Conservation (phyloP, 78 protist genomes). For the Anaeramoeba flamelloides region DNA sequence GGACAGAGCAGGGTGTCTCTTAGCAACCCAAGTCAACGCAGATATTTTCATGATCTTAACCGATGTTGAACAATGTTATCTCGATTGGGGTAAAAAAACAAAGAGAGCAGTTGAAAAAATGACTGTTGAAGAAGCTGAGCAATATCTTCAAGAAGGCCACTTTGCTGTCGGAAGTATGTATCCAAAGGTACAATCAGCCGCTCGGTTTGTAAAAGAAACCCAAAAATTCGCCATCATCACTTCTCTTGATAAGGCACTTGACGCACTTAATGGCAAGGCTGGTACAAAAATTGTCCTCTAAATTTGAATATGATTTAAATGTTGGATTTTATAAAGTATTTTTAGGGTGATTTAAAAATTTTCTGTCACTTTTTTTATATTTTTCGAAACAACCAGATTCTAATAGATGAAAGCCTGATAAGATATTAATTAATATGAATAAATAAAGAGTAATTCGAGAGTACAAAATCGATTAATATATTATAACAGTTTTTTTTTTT, state of each 20-base stretch:
- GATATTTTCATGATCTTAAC: constrained; percentile 15
- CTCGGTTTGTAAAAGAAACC: constrained; percentile 9
- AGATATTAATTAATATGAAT: no score
- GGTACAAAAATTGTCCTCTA: constrained; percentile 14
- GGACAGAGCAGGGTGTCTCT: constrained; percentile 8
- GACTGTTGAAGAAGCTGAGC: constrained; percentile 13
- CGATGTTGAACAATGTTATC: constrained; percentile 2
- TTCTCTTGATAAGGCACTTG: constrained; percentile 14
- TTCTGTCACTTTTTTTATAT: no score
- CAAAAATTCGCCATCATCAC: constrained; percentile 19
- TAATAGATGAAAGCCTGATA: no score
- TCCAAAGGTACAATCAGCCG: constrained; percentile 14
- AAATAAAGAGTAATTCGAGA: no score
- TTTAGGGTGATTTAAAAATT: no score
- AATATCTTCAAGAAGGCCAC: neutral
- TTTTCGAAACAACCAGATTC: no score
- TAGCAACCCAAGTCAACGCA: constrained; percentile 17
- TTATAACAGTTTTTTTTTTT: no score
- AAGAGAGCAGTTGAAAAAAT: neutral
- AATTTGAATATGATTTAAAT: neutral
- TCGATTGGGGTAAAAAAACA: neutral
- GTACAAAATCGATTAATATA: no score
- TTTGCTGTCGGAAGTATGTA: constrained; percentile 20
- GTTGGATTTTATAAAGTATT: no score
- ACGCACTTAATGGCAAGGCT: constrained; percentile 10